Evolutionary conservation across 352 stramenopile genomes (phyloP), one percentile per base, ranked within the genome.

Genomic region (Pythium dissimile): DNA sequence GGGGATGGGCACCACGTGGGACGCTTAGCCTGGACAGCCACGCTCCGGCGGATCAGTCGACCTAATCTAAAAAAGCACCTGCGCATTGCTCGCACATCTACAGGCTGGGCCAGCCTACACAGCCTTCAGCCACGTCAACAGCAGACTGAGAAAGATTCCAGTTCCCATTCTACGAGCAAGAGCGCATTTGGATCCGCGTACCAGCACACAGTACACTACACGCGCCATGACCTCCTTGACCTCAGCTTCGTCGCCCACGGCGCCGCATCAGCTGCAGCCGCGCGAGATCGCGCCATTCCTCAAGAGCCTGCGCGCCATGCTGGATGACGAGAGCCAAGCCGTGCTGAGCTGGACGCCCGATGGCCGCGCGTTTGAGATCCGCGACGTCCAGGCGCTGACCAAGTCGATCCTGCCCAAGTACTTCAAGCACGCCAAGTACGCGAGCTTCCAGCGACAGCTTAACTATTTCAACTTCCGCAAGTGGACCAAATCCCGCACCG

Each of bases 381-480:
- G 51, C 43, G 63, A 81, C 64, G 52, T 73, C 20, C 44, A 64
- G 24, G 21, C 54, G 30, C 59, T 94, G 18, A 81, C 21, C 9
- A n/a, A 45, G 27, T 9, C 28, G 10, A 41, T 64, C 44, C 77
- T 98, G 26, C 89, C 92, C 26, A 90, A 92, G 62, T 98, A 97
- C 72, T 98, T 98, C 69, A 97, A 97, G 60, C 92, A 98, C 67
- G 74, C 77, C 66, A 96, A 92, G 62, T 97, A 97, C 77, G 93
- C 92, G 52, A 97, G 86, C 49, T 94, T 98, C 58, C 87, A 96
- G 59, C 84, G 92, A 23, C 89, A 98, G 57, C 80, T 98, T 52
- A 97, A 96, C 75, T 98, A 98, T 66, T 98, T 98, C 64, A 89
- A 72, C 63, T 98, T 98, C 71, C 77, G 83, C 69, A 94, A 94